These are phyloP conservation scores for Ophiostoma pallidulum DNA, from an alignment of 2,329 filamentous ascomycete genomes.

Conservation along the genomic window DNA sequence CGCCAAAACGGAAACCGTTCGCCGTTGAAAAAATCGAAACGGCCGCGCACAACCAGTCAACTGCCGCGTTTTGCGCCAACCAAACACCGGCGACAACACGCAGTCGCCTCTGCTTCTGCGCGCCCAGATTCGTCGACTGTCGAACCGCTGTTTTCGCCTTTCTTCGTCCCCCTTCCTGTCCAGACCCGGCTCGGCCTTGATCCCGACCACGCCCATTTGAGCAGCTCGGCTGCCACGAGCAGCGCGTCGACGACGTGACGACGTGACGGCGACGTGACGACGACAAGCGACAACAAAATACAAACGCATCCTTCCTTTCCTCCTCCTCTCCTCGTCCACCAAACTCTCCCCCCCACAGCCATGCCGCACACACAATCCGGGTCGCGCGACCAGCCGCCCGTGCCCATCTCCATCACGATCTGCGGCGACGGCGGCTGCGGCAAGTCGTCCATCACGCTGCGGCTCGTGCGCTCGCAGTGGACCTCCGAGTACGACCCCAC, in stretches of 20 bases:
- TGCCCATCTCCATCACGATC: conserved; percentile 66
- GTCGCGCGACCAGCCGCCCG: conserved; percentile 29
- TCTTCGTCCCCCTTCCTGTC: too few relatives aligned
- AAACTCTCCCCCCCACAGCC: neutral
- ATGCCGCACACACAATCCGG: conserved; percentile 14
- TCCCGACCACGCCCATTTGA: too few relatives aligned
- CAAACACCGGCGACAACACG: too few relatives aligned
- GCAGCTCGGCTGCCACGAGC: conserved; percentile 6
- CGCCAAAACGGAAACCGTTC: neutral
- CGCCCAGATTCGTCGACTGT: too few relatives aligned
- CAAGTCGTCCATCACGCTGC: conserved; percentile 77
- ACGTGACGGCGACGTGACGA: neutral
- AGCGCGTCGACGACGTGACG: neutral
- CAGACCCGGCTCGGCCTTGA: too few relatives aligned
- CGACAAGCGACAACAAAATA: neutral
- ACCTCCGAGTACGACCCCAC: conserved; percentile 75
- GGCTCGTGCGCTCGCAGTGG: conserved; percentile 74
- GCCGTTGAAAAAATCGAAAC: neutral
- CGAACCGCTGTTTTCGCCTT: neutral
- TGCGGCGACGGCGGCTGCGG: conserved; percentile 79
- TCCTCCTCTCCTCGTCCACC: too few relatives aligned
- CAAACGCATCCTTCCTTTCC: neutral
- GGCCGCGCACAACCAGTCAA: neutral
- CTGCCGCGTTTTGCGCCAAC: too few relatives aligned
- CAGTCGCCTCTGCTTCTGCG: too few relatives aligned